These are phyloP conservation scores for Cladosporium colombiae DNA, from an alignment of 2,329 filamentous ascomycete species.

Conservation along the genomic window DNA sequence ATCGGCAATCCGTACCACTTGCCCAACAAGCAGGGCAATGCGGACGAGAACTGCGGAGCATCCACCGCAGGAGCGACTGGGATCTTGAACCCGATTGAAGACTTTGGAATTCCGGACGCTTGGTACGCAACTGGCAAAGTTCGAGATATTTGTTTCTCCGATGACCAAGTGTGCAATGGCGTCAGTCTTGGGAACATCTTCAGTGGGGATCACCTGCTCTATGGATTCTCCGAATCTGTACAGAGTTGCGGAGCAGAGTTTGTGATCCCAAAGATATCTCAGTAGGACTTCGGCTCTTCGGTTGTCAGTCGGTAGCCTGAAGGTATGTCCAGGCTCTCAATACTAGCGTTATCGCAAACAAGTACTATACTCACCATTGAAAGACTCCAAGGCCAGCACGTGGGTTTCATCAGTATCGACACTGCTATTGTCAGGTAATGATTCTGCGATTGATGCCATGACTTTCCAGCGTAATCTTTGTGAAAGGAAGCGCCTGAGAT, in stretches of 20 bases:
- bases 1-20: conserved; percentile 38
- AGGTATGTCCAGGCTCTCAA: background rate
- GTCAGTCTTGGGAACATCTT: background rate
- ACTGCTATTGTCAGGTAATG: background rate
- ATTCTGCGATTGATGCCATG: background rate
- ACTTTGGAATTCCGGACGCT: conserved; percentile 29
- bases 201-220: background rate
- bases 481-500: background rate
- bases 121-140: conserved; percentile 3
- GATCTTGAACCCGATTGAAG: conserved; percentile 10
- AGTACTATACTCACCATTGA: background rate
- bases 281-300: background rate
- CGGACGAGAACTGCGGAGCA: conserved; percentile 38
- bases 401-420: background rate
- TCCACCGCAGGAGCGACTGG: conserved; percentile 38
- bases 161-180: conserved; percentile 10
- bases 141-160: conserved; percentile 1
- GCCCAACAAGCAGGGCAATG: conserved; percentile 32
- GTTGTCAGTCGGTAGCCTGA: background rate
- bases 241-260: conserved; percentile 1
- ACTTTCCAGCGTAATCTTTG: background rate
- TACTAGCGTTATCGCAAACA: background rate
- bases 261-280: background rate
- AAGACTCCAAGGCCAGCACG: background rate
- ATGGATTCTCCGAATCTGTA: background rate